A percentile compares a stretch with the other conserved stretches of the same genome.
phyloP scores from a whole-genome alignment of 345 rosid genomes.

The Geranium rotundifolium region DNA sequence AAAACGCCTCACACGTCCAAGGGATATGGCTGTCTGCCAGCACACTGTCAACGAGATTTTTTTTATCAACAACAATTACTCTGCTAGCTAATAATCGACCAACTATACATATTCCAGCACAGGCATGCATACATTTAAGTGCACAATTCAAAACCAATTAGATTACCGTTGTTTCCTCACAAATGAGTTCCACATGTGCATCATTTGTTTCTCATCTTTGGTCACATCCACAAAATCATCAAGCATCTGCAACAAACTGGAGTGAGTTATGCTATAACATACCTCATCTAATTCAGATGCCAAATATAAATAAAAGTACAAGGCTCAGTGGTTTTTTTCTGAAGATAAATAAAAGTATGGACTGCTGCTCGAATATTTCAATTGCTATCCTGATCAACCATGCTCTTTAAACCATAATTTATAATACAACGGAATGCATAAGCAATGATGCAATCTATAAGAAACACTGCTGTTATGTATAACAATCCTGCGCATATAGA shows the following conservation, averaged over 20 bases:
- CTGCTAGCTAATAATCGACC: no score
- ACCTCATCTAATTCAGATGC: neutral
- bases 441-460: no score
- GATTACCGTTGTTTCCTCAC: conserved; percentile 87
- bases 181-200: conserved; percentile 99
- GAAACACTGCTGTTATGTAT: no score
- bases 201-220: conserved; percentile 87
- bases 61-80: neutral
- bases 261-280: neutral
- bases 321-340: no score
- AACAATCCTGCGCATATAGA: no score
- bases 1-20: conserved; percentile 98
- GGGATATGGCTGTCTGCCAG: conserved; percentile 97
- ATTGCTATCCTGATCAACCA: no score
- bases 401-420: no score
- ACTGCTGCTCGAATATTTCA: no score
- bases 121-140: no score
- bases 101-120: no score
- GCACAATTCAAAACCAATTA: neutral
- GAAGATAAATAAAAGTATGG: no score
- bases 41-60: conserved; percentile 38
- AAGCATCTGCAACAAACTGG: conserved; percentile 60
- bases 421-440: no score
- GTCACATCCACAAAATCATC: conserved; percentile 99
- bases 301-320: neutral